phyloP scores from a whole-genome alignment of 176 grass and related monocot species.

The Juncus effusus region DNA sequence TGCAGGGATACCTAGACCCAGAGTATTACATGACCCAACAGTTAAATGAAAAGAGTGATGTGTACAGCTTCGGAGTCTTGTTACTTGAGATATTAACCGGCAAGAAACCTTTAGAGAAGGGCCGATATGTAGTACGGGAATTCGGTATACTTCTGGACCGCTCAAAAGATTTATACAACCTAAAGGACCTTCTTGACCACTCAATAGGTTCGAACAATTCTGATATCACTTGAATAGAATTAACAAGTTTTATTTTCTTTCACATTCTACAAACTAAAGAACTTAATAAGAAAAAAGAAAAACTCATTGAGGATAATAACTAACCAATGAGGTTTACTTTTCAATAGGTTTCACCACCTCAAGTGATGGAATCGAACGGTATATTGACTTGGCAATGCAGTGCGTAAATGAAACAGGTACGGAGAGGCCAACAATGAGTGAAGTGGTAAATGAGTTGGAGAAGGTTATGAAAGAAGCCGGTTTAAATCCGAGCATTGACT shows the following conservation, averaged over 20 bases:
- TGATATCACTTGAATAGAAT: too few relatives aligned
- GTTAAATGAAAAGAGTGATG: slow-evolving; percentile 53
- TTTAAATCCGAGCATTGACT: slow-evolving; percentile 11
- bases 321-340: too few relatives aligned
- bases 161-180: slow-evolving; percentile 41
- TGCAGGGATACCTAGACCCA: slow-evolving; percentile 74
- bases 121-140: slow-evolving; percentile 59
- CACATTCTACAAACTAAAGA: too few relatives aligned
- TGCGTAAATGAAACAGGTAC: slow-evolving; percentile 60
- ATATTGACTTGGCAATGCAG: slow-evolving; percentile 48
- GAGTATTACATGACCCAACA: slow-evolving; percentile 96
- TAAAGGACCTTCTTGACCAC: slow-evolving; percentile 54
- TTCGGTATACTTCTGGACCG: slow-evolving; percentile 42
- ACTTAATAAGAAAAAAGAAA: too few relatives aligned
- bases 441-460: slow-evolving; percentile 60
- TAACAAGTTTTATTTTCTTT: too few relatives aligned
- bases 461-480: slow-evolving; percentile 46
- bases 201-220: slow-evolving; percentile 13
- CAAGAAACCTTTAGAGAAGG: slow-evolving; percentile 55
- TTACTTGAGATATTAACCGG: slow-evolving; percentile 54
- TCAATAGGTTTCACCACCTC: slow-evolving; percentile 2
- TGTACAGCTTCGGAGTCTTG: slow-evolving; percentile 45
- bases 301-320: too few relatives aligned
- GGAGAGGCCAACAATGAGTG: slow-evolving; percentile 56
- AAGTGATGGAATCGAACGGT: slow-evolving; percentile 41